Conservation (phyloP, 371 early-diverging fungal species). For the Dichotomocladium elegans region DNA sequence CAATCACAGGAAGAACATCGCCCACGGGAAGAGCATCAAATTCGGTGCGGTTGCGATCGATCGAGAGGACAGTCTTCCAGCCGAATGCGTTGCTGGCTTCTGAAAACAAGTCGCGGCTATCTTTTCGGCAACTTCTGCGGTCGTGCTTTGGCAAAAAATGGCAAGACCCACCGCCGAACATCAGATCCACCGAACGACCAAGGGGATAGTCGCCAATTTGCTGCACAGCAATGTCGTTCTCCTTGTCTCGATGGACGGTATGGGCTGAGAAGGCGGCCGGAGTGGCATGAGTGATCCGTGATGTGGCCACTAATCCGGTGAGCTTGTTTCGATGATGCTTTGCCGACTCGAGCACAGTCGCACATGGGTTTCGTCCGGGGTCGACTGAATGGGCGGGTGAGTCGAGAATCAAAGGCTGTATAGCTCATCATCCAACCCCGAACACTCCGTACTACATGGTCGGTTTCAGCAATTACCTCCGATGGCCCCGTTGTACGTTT, state of each 20-base stretch:
- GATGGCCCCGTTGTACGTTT: conserved; percentile 86
- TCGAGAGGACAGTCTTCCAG: conserved; percentile 52
- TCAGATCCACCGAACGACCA: conserved; percentile 73
- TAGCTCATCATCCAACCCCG: too few species aligned
- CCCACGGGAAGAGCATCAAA: conserved; percentile 53
- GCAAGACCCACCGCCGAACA: conserved; percentile 89
- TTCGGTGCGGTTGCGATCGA: conserved; percentile 45
- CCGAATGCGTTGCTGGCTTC: conserved; percentile 52
- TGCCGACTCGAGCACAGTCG: conserved; percentile 89
- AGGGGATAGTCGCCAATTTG: conserved; percentile 81
- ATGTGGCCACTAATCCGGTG: conserved; percentile 89
- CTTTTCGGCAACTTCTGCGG: conserved; percentile 63
- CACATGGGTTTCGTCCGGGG: conserved; percentile 67
- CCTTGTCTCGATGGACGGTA: conserved; percentile 66
- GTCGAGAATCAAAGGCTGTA: background rate
- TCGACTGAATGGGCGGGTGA: conserved; percentile 31
- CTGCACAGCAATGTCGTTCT: conserved; percentile 78
- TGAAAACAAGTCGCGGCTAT: conserved; percentile 59
- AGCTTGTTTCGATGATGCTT: conserved; percentile 61
- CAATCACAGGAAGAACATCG: conserved; percentile 67
- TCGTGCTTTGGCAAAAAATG: conserved; percentile 68
- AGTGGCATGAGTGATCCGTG: conserved; percentile 88
- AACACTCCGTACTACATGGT: too few species aligned
- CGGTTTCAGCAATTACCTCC: conserved; percentile 53
- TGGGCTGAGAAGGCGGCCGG: conserved; percentile 79